A percentile compares a stretch with the other conserved stretches of the same genome.
Conservation (phyloP, 257 asterid genomes). For the Nemophila menziesii region DNA sequence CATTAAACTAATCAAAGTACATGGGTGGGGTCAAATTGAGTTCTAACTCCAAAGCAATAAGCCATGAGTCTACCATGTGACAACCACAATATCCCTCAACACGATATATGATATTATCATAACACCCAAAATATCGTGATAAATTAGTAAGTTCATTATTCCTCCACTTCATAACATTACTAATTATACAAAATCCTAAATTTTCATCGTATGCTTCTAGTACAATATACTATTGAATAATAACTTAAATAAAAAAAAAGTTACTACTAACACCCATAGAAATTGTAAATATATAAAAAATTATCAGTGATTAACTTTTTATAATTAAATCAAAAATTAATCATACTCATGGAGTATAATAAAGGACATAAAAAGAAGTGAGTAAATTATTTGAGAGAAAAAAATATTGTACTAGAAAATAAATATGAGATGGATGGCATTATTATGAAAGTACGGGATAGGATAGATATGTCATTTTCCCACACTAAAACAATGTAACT, state of each 20-base stretch:
- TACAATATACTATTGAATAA: no score
- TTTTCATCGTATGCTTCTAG: not conserved
- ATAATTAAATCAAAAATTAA: no score
- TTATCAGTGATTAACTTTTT: no score
- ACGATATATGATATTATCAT: not conserved
- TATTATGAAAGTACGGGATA: conserved; percentile 33
- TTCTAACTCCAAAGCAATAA: conserved; percentile 16
- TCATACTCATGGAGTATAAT: no score
- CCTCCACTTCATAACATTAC: no score
- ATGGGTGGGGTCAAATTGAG: conserved; percentile 14
- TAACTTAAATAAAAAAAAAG: conserved; percentile 1
- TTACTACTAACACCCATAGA: not conserved
- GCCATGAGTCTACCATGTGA: conserved; percentile 47
- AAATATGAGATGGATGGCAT: conserved; percentile 30
- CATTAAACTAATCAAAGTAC: conserved; percentile 4
- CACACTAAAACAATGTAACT: conserved; percentile 11
- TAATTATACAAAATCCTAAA: no score
- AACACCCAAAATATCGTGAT: not conserved
- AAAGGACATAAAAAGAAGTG: not conserved
- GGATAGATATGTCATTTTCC: conserved; percentile 42
- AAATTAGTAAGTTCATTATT: not conserved
- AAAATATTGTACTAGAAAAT: conserved; percentile 2
- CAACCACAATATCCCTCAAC: conserved; percentile 11
- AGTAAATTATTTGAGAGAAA: not conserved
- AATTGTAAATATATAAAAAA: no score